Base-by-base conservation (phyloP, 805 yeast species). In the Monosporozyma servazzii region DNA sequence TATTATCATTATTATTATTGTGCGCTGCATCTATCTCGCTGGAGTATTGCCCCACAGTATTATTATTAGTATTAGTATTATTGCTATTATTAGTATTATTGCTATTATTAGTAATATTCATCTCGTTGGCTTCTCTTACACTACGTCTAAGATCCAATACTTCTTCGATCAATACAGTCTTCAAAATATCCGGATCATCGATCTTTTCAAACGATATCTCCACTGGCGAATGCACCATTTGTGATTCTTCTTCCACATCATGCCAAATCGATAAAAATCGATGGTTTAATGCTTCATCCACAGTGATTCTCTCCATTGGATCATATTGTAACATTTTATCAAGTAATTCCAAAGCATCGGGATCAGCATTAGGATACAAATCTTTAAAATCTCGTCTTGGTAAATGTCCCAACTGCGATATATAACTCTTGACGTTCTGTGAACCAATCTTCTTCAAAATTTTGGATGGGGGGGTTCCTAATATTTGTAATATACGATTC, bases 181-280 rank as follows among this genome's bases (percentile, higher is more conserved):
- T 81, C 86, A 89, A 84, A 9, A 76, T 69, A n/a, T 79, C 84
- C 61, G 87, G 74, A 57, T 88, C 95, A 56, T 88, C 87, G 23
- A 83, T 84, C n/a, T 78, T 84, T 72, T 89, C 97, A 66, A 89
- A 89, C 15, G 29, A 20, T 15, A 45, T 31, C 4, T 86, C 74
- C 65, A 89, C 89, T 62, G 89, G 95, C 65, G 89, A 88, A 59
- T 84, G 84, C 1, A 78, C 73, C 46, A 80, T 79, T 65, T 96
- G 88, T 45, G 76, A 82, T 68, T 93, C 98, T 64, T 93, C 98
- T 33, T 78, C 76, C 6, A 96, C 90, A 67, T 89, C 96, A 65
- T 88, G 97, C 90, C 96, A 91, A 21, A 86, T 78, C 46, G 81
- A 74, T 51, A 91, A 71, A 65, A 90, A 91, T 8, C 96, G 95